These are phyloP conservation scores for Salix caprea DNA, from an alignment of 345 rosid species.

Conservation along the genomic window DNA sequence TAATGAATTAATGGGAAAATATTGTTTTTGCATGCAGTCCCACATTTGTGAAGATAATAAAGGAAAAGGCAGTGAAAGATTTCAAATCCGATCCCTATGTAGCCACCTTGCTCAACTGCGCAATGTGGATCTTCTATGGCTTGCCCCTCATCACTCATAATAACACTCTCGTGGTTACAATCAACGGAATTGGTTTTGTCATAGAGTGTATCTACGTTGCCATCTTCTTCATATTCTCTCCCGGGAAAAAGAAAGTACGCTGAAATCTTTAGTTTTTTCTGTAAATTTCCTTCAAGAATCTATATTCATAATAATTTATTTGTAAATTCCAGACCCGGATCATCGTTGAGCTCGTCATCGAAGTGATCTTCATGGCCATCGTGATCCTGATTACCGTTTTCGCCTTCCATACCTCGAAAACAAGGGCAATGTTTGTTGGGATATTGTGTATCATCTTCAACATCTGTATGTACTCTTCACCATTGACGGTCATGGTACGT, in stretches of 20 bases:
- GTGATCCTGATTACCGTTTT: conserved; percentile 6
- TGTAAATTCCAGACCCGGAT: conserved; percentile 31
- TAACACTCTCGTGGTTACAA: conserved; percentile 53
- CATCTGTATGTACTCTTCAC: conserved; percentile 13
- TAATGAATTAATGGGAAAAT: no score
- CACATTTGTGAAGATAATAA: conserved; percentile 45
- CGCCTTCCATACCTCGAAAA: background rate
- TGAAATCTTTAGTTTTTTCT: no score
- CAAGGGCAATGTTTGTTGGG: conserved; percentile 13
- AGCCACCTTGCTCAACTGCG: conserved; percentile 62
- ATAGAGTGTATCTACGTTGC: conserved; percentile 47
- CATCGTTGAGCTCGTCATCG: conserved; percentile 24
- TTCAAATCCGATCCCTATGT: conserved; percentile 77
- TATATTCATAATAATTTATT: background rate
- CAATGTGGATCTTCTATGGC: conserved; percentile 70
- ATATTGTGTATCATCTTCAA: conserved; percentile 14
- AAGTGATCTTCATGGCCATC: conserved; percentile 36
- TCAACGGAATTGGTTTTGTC: conserved; percentile 53
- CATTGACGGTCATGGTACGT: conserved; percentile 20
- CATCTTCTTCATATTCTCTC: conserved; percentile 48
- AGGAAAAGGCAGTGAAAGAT: conserved; percentile 44
- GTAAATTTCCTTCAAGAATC: background rate
- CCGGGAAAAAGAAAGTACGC: conserved; percentile 36
- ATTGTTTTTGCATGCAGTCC: conserved; percentile 47
- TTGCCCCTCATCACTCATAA: conserved; percentile 60